Conservation (phyloP, 306 rosid genomes). For the Fagus crenata region DNA sequence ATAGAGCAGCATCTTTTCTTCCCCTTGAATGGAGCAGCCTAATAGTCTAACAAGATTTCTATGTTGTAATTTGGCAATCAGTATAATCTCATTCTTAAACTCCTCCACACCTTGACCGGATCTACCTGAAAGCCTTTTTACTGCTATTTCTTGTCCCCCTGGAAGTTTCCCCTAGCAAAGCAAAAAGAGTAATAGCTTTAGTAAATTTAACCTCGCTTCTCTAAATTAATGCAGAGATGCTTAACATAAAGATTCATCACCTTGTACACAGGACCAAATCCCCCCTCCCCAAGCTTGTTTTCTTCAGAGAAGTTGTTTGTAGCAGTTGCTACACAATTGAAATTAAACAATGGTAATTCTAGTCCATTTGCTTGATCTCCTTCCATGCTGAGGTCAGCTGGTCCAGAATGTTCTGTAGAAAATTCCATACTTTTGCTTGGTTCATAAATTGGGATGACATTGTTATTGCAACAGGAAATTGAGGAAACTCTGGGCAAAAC, state of each 20-base stretch:
- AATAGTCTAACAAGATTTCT: conserved; percentile 75
- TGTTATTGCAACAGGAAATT: conserved; percentile 40
- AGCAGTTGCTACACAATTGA: conserved; percentile 55
- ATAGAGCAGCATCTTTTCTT: conserved; percentile 80
- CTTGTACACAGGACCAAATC: conserved; percentile 85
- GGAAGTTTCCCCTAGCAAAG: conserved; percentile 68
- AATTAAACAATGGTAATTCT: conserved; percentile 65
- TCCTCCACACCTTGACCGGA: conserved; percentile 88
- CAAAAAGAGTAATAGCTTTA: conserved; percentile 15
- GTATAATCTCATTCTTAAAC: conserved; percentile 80
- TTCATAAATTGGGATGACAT: conserved; percentile 35
- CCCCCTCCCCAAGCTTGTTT: conserved; percentile 91
- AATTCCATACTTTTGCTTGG: conserved; percentile 45
- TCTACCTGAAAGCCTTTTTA: conserved; percentile 73
- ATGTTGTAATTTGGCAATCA: conserved; percentile 81
- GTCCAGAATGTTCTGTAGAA: conserved; percentile 67
- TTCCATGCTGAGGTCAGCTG: conserved; percentile 51
- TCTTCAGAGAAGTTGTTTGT: conserved; percentile 68
- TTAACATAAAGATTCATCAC: conserved; percentile 41
- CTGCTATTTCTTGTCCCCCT: conserved; percentile 62
- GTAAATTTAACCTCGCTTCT: conserved; percentile 6
- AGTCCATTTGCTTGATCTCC: conserved; percentile 52
- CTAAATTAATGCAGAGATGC: background rate
- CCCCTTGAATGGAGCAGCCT: conserved; percentile 83
- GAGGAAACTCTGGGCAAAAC: conserved; percentile 47